phyloP scores from a whole-genome alignment of 495 filamentous ascomycete species.

The Apodospora peruviana region DNA sequence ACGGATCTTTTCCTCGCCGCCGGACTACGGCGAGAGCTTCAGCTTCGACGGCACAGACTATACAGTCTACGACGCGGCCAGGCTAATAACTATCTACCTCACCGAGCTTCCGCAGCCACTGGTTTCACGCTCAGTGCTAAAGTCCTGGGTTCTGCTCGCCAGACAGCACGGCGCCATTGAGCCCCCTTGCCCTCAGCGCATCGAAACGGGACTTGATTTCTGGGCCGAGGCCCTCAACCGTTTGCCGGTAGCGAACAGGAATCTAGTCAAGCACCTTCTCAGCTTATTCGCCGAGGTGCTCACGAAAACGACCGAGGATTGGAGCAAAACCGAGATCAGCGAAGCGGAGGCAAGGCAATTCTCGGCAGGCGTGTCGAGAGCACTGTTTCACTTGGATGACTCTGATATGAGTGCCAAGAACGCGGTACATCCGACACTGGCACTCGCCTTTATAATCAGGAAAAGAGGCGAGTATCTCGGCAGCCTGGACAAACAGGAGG shows the following conservation, averaged over 20 bases:
- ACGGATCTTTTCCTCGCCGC: conserved; percentile 14
- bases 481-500: conserved; percentile 1
- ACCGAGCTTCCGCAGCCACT: conserved; percentile 21
- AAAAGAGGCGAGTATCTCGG: conserved; percentile 22
- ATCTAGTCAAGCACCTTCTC: conserved; percentile 21
- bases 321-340: not conserved
- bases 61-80: conserved; percentile 21
- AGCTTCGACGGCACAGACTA: conserved; percentile 17
- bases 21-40: conserved; percentile 20
- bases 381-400: conserved; percentile 21
- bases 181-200: conserved; percentile 11
- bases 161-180: conserved; percentile 23
- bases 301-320: not conserved
- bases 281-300: conserved; percentile 21
- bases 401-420: not conserved
- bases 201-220: conserved; percentile 26
- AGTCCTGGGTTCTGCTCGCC: conserved; percentile 22
- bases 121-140: conserved; percentile 16
- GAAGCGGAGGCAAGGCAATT: conserved; percentile 22
- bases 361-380: conserved; percentile 16
- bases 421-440: conserved; percentile 20
- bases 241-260: conserved; percentile 17
- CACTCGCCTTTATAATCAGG: conserved; percentile 23
- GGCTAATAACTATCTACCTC: conserved; percentile 21
- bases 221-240: conserved; percentile 30